Evolutionary conservation across 2,329 filamentous ascomycete species (phyloP).

Genomic region (Ascochyta pisi): DNA sequence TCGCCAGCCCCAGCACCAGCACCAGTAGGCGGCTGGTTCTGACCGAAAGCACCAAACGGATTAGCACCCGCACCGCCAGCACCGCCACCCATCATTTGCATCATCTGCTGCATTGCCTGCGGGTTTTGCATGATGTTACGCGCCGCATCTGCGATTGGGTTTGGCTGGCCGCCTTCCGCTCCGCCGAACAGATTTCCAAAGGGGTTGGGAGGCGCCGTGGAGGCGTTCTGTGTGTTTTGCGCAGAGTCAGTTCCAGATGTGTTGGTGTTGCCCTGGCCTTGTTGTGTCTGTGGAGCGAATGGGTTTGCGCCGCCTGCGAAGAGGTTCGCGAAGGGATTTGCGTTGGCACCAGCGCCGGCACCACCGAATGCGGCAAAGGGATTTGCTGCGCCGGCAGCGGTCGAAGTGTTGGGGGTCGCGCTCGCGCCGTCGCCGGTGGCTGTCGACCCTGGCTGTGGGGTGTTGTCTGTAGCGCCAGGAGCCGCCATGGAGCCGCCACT

Average conservation of each 20-base stretch:
- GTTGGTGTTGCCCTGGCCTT: slow-evolving; percentile 26
- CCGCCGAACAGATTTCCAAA: slow-evolving; percentile 62
- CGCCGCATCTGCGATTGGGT: slow-evolving; percentile 58
- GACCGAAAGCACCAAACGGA: slow-evolving; percentile 52
- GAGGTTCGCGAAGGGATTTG: slow-evolving; percentile 68
- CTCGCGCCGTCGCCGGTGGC: slow-evolving; percentile 34
- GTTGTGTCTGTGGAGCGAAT: slow-evolving; percentile 41
- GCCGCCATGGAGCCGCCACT: slow-evolving; percentile 72
- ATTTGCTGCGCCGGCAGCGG: slow-evolving; percentile 48
- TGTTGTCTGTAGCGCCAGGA: slow-evolving; percentile 89
- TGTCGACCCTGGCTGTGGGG: slow-evolving; percentile 57
- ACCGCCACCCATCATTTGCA: slow-evolving; percentile 62
- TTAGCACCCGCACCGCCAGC: slow-evolving; percentile 51
- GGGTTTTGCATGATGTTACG: slow-evolving; percentile 64
- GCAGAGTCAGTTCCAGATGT: slow-evolving; percentile 34
- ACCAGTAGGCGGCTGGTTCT: slow-evolving; percentile 48
- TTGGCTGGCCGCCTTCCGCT: slow-evolving; percentile 47
- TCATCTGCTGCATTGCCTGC: slow-evolving; percentile 59
- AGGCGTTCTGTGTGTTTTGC: slow-evolving; percentile 29
- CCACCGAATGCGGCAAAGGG: slow-evolving; percentile 56
- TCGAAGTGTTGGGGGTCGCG: slow-evolving; percentile 38
- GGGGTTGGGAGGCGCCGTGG: slow-evolving; percentile 39
- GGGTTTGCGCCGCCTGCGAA: slow-evolving; percentile 54
- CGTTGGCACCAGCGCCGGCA: slow-evolving; percentile 38
- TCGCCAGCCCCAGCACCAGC: slow-evolving; percentile 46